Evolutionary conservation across 2,329 filamentous ascomycete genomes (phyloP).

Genomic region (Niveomyces coronatus): DNA sequence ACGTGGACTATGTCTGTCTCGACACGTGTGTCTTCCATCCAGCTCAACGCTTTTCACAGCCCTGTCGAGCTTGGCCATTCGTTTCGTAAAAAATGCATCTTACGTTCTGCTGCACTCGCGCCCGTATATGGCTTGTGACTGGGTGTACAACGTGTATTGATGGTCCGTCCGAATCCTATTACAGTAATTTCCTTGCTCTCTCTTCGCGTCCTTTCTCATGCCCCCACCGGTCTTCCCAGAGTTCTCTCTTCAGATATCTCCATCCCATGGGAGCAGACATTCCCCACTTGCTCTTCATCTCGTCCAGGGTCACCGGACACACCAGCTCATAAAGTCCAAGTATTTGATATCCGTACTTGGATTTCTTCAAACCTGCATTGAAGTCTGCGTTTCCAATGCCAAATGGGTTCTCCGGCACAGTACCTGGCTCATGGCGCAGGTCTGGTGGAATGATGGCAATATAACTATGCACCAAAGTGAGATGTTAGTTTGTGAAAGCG

Average conservation of each 20-base stretch:
- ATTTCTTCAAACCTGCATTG: conserved; percentile 18
- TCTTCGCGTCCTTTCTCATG: conserved; percentile 9
- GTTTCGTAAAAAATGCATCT: too few species aligned
- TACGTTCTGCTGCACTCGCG: too few species aligned
- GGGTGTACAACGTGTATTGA: too few species aligned
- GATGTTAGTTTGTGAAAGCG: background rate
- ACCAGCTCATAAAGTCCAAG: conserved; percentile 17
- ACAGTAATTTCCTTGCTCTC: too few species aligned
- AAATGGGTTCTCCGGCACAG: conserved; percentile 12
- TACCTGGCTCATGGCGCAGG: conserved; percentile 11
- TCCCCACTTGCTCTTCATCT: conserved; percentile 17
- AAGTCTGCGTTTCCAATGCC: conserved; percentile 21
- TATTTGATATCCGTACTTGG: conserved; percentile 19
- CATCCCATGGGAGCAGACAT: conserved; percentile 20
- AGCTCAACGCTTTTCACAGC: too few species aligned
- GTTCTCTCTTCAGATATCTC: conserved; percentile 13
- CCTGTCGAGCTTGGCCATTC: too few species aligned
- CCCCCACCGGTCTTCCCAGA: conserved; percentile 18
- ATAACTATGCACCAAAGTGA: background rate
- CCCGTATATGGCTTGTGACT: too few species aligned
- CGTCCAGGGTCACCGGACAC: conserved; percentile 13
- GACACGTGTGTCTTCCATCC: too few species aligned
- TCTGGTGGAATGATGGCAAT: conserved; percentile 5
- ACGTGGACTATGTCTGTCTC: too few species aligned
- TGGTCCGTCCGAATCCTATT: too few species aligned